Percentiles rank a stretch among this genome's conserved stretches.
Evolutionary conservation across 2,329 filamentous ascomycete genomes (phyloP).

Genomic region (Penicillium decumbens): DNA sequence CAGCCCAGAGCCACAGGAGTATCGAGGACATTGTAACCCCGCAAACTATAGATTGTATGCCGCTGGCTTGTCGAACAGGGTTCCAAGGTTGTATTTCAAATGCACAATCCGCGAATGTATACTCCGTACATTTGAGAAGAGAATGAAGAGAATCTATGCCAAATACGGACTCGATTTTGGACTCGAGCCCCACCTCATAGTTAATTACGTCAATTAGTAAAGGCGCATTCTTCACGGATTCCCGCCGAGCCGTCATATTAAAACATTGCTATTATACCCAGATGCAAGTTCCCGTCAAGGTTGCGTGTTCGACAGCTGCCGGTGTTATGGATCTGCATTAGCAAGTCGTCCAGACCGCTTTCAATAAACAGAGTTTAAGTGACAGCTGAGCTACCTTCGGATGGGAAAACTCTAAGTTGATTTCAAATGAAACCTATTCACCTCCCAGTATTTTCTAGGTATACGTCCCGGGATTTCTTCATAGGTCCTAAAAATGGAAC

Average conservation of each 20-base stretch:
- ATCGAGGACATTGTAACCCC: not conserved
- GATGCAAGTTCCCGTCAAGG: slow-evolving; percentile 1
- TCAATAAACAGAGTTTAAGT: slow-evolving; percentile 7
- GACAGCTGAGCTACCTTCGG: slow-evolving; percentile 12
- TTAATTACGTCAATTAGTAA: not conserved
- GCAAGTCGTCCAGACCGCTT: slow-evolving; percentile 10
- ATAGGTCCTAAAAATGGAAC: slow-evolving; percentile 5
- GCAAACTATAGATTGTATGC: not conserved
- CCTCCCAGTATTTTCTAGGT: too few species aligned
- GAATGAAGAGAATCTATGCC: not conserved
- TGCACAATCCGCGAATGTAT: not conserved
- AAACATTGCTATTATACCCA: not conserved
- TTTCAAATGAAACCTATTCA: too few species aligned
- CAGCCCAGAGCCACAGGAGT: not conserved
- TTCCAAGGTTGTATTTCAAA: slow-evolving; percentile 6
- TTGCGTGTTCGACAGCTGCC: slow-evolving; percentile 13
- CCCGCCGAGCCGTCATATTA: not conserved
- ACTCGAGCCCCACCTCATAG: not conserved
- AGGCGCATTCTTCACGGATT: not conserved
- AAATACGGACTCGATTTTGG: not conserved
- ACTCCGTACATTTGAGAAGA: too few species aligned
- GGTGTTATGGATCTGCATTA: slow-evolving; percentile 12
- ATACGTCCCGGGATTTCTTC: too few species aligned
- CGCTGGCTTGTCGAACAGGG: not conserved
- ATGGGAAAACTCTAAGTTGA: not conserved